Evolutionary conservation across 257 asterid genomes (phyloP).

Genomic region (Ilex asprella): DNA sequence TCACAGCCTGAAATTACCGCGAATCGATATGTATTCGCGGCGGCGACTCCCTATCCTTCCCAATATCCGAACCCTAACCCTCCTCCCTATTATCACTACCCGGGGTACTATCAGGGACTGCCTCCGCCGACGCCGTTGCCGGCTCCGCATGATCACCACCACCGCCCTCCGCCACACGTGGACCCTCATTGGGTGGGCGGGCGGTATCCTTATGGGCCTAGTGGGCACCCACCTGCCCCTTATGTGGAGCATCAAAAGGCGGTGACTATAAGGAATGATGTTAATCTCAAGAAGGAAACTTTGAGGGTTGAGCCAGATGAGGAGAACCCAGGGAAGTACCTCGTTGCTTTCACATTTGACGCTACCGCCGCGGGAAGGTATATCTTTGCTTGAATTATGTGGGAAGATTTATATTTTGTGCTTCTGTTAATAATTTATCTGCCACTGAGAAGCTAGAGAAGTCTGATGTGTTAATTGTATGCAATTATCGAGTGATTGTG

Average conservation of each 20-base stretch:
- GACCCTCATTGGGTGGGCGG: slow-evolving; percentile 55
- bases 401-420: too few relatives aligned
- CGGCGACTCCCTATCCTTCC: slow-evolving; percentile 93
- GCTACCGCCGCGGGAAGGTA: slow-evolving; percentile 95
- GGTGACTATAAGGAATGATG: slow-evolving; percentile 89
- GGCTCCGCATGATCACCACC: slow-evolving; percentile 77
- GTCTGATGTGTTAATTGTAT: too few relatives aligned
- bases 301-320: slow-evolving; percentile 80
- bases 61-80: slow-evolving; percentile 68
- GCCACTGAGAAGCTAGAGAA: too few relatives aligned
- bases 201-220: slow-evolving; percentile 65
- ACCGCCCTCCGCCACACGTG: slow-evolving; percentile 36
- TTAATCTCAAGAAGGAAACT: slow-evolving; percentile 92
- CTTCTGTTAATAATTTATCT: too few relatives aligned
- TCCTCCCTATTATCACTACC: slow-evolving; percentile 84
- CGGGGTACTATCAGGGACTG: slow-evolving; percentile 63
- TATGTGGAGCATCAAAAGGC: slow-evolving; percentile 99
- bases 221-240: slow-evolving; percentile 55
- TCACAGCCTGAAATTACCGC: slow-evolving; percentile 72
- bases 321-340: slow-evolving; percentile 69
- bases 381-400: too few relatives aligned
- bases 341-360: slow-evolving; percentile 83
- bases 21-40: slow-evolving; percentile 89
- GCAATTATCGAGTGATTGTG: too few relatives aligned
- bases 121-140: slow-evolving; percentile 56